These are phyloP conservation scores for Tephrocybe rancida DNA, from an alignment of 768 basidiomycete species.

Conservation along the genomic window DNA sequence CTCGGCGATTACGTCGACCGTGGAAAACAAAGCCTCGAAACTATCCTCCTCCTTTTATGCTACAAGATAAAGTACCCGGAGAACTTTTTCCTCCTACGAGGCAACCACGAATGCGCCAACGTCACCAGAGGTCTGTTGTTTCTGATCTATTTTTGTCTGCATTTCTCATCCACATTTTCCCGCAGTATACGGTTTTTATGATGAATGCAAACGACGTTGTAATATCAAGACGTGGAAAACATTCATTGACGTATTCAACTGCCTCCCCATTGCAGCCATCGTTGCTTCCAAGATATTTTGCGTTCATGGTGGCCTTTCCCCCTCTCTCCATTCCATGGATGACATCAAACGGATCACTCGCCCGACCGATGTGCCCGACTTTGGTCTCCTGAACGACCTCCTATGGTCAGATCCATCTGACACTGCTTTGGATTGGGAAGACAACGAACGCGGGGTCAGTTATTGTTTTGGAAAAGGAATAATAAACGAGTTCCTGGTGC, in stretches of 20 bases:
- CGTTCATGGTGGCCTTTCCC: slow-evolving; percentile 95
- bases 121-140: slow-evolving; percentile 83
- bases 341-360: slow-evolving; percentile 98
- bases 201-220: slow-evolving; percentile 99
- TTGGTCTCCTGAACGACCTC: slow-evolving; percentile 94
- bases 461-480: slow-evolving; percentile 99
- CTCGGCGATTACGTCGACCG: slow-evolving; percentile 99
- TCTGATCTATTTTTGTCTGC: slow-evolving; percentile 4
- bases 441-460: slow-evolving; percentile 98
- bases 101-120: slow-evolving; percentile 99
- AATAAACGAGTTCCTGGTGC: slow-evolving; percentile 93
- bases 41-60: slow-evolving; percentile 93
- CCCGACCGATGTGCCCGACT: slow-evolving; percentile 98
- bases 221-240: slow-evolving; percentile 99
- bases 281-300: slow-evolving; percentile 99
- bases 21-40: slow-evolving; percentile 98
- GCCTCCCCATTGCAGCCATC: slow-evolving; percentile 96
- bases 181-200: slow-evolving; percentile 98
- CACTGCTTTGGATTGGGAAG: slow-evolving; percentile 98
- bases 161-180: slow-evolving; percentile 15
- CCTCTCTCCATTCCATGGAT: slow-evolving; percentile 93
- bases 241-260: slow-evolving; percentile 99
- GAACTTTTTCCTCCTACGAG: slow-evolving; percentile 97
- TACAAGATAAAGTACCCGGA: slow-evolving; percentile 99
- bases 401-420: slow-evolving; percentile 99